Base-by-base conservation (phyloP, 805 yeast genomes). In the Torulaspora delbrueckii region DNA sequence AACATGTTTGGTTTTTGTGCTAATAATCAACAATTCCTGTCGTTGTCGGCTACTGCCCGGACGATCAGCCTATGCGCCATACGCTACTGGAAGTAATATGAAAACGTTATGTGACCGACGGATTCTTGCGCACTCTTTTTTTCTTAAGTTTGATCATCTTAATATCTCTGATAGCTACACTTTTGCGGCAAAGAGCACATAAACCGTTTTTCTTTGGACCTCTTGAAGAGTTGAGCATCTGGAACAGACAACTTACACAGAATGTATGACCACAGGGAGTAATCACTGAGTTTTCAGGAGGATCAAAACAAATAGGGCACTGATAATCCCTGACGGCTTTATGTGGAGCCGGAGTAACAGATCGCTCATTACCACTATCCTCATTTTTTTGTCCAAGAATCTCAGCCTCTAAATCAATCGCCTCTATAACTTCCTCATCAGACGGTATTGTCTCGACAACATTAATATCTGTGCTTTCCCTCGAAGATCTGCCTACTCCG, bases 201-300 rank as follows among this genome's bases (percentile, higher is more conserved):
- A 66, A 67, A 0, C 75, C 76, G 37, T 56, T 54, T 10, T 47
- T 52, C 37, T 59, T 59, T 18, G 56, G 62, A 33, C 57, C 63
- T 55, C 67, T 73, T 31, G 78, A 78, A 54, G 68, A 70, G 9
- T 76, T 74, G 27, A 76, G 72, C 59, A 74, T 74, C 49, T 69
- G 65, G 49, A 74, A 78, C 4, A 76, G 65, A 56, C 84, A 79
- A 23, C 72, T 73, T 5, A 72, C 66, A 54, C 84, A 79, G 53
- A 73, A 78, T 2, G 75, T 63, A 57, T 79, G 84, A 0, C 84
- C 84, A 61, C 84, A 79, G 0, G 76, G 74, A 3, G 78, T 68
- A 13, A 74, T 73, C 25, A 72, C 69, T 1, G 81, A 73, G 5
- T 65, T 54, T 12, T 66, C 71, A 2, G 81, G 78, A 4, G 73